Conservation (phyloP, 495 filamentous ascomycete species). For the Choiromyces venosus region DNA sequence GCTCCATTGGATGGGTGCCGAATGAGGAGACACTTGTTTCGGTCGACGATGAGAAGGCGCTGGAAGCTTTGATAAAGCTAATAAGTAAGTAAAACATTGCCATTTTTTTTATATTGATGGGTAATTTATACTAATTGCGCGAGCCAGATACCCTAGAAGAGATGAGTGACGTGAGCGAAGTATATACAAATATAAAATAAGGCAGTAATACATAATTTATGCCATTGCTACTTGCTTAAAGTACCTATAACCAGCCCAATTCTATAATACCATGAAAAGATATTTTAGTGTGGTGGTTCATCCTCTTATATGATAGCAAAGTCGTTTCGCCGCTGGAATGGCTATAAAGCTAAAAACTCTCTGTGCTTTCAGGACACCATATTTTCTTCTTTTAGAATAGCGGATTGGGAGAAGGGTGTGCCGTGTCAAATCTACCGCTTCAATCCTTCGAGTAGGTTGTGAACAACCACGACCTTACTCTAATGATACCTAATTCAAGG, state of each 20-base stretch:
- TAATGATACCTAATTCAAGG: neutral
- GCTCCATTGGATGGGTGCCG: constrained; percentile 79
- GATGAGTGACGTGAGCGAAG: constrained; percentile 24
- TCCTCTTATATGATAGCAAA: no score
- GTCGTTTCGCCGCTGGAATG: no score
- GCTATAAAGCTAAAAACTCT: no score
- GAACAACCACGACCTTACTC: no score
- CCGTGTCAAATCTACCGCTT: no score
- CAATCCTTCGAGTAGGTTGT: no score
- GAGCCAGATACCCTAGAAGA: constrained; percentile 29
- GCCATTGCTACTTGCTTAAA: neutral
- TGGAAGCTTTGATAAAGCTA: constrained; percentile 52
- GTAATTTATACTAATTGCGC: constrained; percentile 13
- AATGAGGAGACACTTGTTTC: constrained; percentile 70
- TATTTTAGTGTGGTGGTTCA: no score
- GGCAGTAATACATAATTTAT: neutral
- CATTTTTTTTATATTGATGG: neutral
- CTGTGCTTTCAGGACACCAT: no score
- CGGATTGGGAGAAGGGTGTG: no score
- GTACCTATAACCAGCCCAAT: neutral
- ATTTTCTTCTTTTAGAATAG: no score
- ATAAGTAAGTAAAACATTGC: constrained; percentile 41
- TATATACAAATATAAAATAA: constrained; percentile 38
- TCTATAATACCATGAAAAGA: no score
- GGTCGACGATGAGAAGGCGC: constrained; percentile 49